Base-by-base conservation (phyloP, 1,284 basidiomycete species). In the Papiliotrema flavescens region DNA sequence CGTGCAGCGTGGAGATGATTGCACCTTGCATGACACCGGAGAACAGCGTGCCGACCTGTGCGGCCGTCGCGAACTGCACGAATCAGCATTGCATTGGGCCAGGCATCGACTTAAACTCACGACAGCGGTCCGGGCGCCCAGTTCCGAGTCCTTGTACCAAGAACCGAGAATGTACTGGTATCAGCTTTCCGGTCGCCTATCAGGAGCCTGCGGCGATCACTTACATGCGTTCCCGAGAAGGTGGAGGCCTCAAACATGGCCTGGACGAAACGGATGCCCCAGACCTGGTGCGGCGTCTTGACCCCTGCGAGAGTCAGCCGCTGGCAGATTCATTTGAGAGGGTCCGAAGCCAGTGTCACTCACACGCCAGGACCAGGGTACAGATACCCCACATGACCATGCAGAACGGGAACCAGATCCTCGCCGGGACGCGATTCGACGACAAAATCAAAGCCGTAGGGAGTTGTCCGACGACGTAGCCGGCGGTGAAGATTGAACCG, bases 11-110 rank as follows among this genome's bases (percentile, higher is more conserved):
- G 13, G 49, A 36, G 20, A 64, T 54, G 49, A 75, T 75, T 4
- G 57, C 65, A 23, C 73, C 73, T 49, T 72, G 70, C 66, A 75
- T 69, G 42, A 75, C 56, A 35, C 71, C 70, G 2, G 63, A 65
- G 61, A 75, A 73, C 20, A 75, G 57, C 2, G 65, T 64, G 0
- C 70, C 72, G 22, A 65, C 52, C 46, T 74, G 69, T 17, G 70
- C 69, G 14, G 67, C 63, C 15, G 65, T 59, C 0, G 70, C 66
- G 53, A 74, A 70, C 28, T 48, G 46, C 8, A 14, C n/a, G n/a
- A n/a, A 46, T 46, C 11, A 46, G 26, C 13, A n/a, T 9, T 11
- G 11, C 9, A 7, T 11, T 23, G 9, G 17, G 9, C 32, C 8
- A 7, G 48, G 17, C 24, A 4, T 7, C 40, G 19, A 7, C 6